These are phyloP conservation scores for Artemisia tridentata DNA, from an alignment of 129 eudicot species.

Conservation along the genomic window DNA sequence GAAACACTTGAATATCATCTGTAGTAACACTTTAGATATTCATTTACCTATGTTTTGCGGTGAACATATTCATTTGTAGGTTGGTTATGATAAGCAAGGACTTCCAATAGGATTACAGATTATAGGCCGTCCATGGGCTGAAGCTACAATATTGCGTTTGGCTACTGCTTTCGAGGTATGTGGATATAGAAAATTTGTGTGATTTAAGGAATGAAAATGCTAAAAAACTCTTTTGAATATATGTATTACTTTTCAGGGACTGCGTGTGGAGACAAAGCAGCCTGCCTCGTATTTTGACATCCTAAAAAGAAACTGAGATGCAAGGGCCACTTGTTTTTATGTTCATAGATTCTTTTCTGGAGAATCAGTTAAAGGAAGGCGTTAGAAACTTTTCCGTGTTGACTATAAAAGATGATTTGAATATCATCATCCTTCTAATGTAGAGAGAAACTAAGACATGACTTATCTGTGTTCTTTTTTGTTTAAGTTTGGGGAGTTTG, in stretches of 20 bases:
- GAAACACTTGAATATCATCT: too few relatives aligned
- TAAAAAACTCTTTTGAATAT: neutral
- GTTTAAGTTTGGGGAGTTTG: neutral
- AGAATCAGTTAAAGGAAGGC: too few relatives aligned
- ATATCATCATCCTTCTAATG: constrained; percentile 8
- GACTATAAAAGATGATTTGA: too few relatives aligned
- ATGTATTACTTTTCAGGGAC: constrained; percentile 1
- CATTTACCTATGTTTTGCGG: too few relatives aligned
- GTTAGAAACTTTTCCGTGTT: too few relatives aligned
- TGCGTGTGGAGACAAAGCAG: too few relatives aligned
- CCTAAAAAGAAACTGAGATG: too few relatives aligned
- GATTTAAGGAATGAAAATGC: neutral
- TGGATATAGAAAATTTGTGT: neutral
- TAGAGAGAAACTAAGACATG: neutral
- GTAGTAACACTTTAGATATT: too few relatives aligned
- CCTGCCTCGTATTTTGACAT: too few relatives aligned
- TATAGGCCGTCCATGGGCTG: constrained; percentile 93
- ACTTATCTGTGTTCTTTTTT: neutral
- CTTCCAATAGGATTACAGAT: constrained; percentile 95
- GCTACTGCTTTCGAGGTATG: constrained; percentile 89
- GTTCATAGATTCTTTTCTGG: too few relatives aligned
- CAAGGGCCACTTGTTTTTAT: too few relatives aligned
- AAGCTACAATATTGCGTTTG: too few relatives aligned
- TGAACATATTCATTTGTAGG: constrained; percentile 34
- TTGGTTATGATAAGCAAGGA: constrained; percentile 95